Conservation (phyloP, 306 rosid species). For the Fragaria iinumae region DNA sequence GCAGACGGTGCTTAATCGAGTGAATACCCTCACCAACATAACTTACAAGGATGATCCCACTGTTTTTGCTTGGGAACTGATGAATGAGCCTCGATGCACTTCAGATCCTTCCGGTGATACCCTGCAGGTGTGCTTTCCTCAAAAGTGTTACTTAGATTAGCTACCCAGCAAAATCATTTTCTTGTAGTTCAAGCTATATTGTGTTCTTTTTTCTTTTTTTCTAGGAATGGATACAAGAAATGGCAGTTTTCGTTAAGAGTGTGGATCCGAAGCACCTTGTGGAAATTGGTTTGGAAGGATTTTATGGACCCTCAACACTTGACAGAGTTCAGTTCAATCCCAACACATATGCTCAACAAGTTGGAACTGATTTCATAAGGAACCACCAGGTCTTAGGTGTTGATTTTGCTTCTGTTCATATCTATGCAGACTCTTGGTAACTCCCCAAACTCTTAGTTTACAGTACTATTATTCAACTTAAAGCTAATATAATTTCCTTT, state of each 20-base stretch:
- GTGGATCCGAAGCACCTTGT: slow-evolving; percentile 82
- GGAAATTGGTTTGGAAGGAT: slow-evolving; percentile 92
- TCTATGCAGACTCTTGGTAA: slow-evolving; percentile 92
- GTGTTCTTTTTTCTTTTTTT: neutral
- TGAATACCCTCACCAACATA: slow-evolving; percentile 66
- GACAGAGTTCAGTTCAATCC: slow-evolving; percentile 72
- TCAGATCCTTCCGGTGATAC: slow-evolving; percentile 74
- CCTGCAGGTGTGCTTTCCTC: slow-evolving; percentile 58
- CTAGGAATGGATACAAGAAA: slow-evolving; percentile 90
- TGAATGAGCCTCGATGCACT: slow-evolving; percentile 92
- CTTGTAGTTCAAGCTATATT: neutral
- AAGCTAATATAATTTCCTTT: slow-evolving; percentile 11
- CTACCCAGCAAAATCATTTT: neutral
- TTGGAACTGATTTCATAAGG: slow-evolving; percentile 91
- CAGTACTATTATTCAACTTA: neutral
- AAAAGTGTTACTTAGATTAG: neutral
- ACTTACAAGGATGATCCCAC: slow-evolving; percentile 96
- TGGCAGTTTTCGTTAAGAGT: slow-evolving; percentile 84
- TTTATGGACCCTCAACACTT: slow-evolving; percentile 92
- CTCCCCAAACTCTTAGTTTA: neutral
- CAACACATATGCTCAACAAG: slow-evolving; percentile 80
- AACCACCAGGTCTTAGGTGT: slow-evolving; percentile 89
- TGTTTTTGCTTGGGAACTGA: slow-evolving; percentile 92
- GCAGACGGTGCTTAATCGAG: slow-evolving; percentile 85
- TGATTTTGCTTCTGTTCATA: slow-evolving; percentile 92